phyloP scores from a whole-genome alignment of 1,284 basidiomycete genomes.

The Ceratobasidium sp. region DNA sequence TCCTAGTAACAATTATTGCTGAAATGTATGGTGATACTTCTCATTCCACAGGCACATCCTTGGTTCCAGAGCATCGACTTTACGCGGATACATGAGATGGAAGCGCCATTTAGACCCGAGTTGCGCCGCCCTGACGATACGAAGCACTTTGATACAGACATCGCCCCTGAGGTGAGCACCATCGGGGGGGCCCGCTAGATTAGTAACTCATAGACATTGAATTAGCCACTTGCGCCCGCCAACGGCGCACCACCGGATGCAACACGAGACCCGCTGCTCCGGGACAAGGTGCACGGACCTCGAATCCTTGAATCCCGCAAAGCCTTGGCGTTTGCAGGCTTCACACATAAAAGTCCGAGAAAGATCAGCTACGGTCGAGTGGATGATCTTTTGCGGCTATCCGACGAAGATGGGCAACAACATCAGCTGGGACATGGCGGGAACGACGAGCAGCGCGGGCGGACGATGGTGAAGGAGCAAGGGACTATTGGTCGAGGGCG shows the following conservation, averaged over 20 bases:
- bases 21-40: too few relatives aligned
- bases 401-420: background rate
- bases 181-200: constrained; percentile 36
- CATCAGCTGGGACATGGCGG: constrained; percentile 46
- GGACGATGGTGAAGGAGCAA: constrained; percentile 61
- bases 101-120: constrained; percentile 88
- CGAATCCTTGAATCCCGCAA: constrained; percentile 90
- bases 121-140: constrained; percentile 83
- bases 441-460: constrained; percentile 63
- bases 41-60: constrained; percentile 77
- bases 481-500: constrained; percentile 68
- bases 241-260: constrained; percentile 83
- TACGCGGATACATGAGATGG: constrained; percentile 77
- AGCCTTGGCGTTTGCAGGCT: constrained; percentile 86
- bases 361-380: constrained; percentile 74
- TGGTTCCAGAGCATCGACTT: constrained; percentile 91
- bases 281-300: constrained; percentile 82
- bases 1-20: too few relatives aligned
- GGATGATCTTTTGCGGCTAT: constrained; percentile 60
- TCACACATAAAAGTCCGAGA: constrained; percentile 86
- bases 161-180: constrained; percentile 80
- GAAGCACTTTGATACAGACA: constrained; percentile 90
- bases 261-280: constrained; percentile 86
- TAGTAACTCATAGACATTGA: background rate
- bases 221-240: constrained; percentile 84